Evolutionary conservation across 2,329 filamentous ascomycete species (phyloP), one percentile per base, ranked within the genome.

Genomic region (Ceratocystis harringtonii): DNA sequence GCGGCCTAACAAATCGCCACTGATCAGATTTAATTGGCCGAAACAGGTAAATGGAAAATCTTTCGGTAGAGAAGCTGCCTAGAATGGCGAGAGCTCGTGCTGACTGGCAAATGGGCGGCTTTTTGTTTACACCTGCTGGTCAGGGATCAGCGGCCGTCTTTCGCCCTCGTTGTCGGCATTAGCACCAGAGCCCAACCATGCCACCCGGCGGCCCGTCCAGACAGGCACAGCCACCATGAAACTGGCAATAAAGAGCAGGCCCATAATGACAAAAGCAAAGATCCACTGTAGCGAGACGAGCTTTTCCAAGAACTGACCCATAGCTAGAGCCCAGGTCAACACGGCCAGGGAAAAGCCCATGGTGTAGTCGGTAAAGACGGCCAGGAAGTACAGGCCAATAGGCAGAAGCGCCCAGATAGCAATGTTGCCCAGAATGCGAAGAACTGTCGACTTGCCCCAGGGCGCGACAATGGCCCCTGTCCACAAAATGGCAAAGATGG

Each of bases 261-360:
- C 83, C 80, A 92, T 91, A 73, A 95, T 90, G 68, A 84, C 79
- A 72, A 95, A 94, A 43, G 90, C 88, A 73, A 95, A 95, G 75
- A 95, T 92, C 90, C 90, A 95, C 77, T 96, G 91, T 69, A 95
- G 79, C 5, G 89, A 88, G 69, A 95, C 79, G 67, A 86, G 75
- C 73, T 90, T 84, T 71, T 81, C 80, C 62, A 85, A 77, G 76
- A 95, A 85, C 74, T 96, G 91, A 15, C 84, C 82, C 17, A 94
- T 84, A 12, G 89, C 90, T 52, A 95, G 84, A 19, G 90, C 84
- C 4, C 90, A 85, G 1, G 84, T 78, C 60, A 95, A 78, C 57
- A 91, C 80, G 70, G 85, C 88, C 70, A 96, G 80, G 64, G 84
- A 85, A 73, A 94, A 90, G 1, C 91, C 90, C 73, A 95, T 87